Evolutionary conservation across 345 rosid species (phyloP).

Genomic region (Syzygium aqueum): DNA sequence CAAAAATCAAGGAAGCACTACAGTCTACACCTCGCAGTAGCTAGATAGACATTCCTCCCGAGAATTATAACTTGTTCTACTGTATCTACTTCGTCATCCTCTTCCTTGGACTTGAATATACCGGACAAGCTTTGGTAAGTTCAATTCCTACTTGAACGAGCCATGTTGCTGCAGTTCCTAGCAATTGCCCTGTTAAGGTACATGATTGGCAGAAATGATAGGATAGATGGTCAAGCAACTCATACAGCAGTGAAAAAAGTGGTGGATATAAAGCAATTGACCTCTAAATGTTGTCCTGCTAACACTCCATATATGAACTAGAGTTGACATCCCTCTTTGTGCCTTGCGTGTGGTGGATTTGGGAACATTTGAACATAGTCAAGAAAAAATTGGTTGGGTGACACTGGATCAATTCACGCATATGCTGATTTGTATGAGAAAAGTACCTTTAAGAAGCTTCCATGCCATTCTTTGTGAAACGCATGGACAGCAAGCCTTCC

Average conservation of each 20-base stretch:
- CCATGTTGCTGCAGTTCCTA: constrained; percentile 83
- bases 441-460: constrained; percentile 84
- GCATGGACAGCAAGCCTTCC: constrained; percentile 75
- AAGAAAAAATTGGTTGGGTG: no score
- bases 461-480: constrained; percentile 83
- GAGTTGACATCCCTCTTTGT: constrained; percentile 58
- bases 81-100: constrained; percentile 17
- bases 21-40: constrained; percentile 39
- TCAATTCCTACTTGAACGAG: constrained; percentile 78
- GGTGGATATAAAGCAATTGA: constrained; percentile 3
- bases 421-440: no score
- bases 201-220: not conserved
- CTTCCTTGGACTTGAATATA: constrained; percentile 23
- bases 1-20: constrained; percentile 70
- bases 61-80: constrained; percentile 44
- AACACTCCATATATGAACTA: constrained; percentile 51
- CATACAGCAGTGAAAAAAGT: not conserved
- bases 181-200: constrained; percentile 49
- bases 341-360: constrained; percentile 73
- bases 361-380: constrained; percentile 49
- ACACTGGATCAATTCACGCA: no score
- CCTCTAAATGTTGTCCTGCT: constrained; percentile 85
- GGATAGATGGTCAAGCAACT: not conserved
- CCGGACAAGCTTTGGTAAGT: constrained; percentile 39
- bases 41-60: constrained; percentile 56